Evolutionary conservation across 2,329 filamentous ascomycete species (phyloP).

Genomic region (Teratosphaeriaceae sp.): DNA sequence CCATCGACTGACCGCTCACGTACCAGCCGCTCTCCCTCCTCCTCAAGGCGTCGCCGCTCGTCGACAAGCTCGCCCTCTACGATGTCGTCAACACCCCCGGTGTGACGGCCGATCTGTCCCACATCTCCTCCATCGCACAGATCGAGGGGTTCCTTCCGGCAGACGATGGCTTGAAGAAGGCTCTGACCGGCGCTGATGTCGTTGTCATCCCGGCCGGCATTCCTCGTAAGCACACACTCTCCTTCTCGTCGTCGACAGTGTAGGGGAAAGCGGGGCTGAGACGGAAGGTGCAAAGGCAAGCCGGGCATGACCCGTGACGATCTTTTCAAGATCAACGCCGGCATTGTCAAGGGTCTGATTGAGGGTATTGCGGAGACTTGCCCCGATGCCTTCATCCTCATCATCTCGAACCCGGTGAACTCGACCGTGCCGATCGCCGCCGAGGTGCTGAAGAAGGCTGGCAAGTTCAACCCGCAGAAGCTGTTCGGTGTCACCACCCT

Average conservation of each 20-base stretch:
- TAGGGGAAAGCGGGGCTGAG: too few species aligned
- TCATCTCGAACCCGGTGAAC: constrained; percentile 99
- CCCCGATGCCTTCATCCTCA: constrained; percentile 88
- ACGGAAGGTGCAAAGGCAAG: constrained; percentile 62
- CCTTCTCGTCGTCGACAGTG: too few species aligned
- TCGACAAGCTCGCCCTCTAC: constrained; percentile 92
- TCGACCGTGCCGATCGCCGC: constrained; percentile 96
- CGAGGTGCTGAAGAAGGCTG: constrained; percentile 89
- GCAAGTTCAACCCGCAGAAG: constrained; percentile 89
- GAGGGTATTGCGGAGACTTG: constrained; percentile 80
- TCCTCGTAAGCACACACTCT: constrained; percentile 72
- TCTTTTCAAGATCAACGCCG: constrained; percentile 99
- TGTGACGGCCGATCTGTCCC: constrained; percentile 91
- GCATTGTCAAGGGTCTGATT: constrained; percentile 91
- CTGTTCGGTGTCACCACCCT: constrained; percentile 98
- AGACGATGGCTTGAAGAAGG: constrained; percentile 74
- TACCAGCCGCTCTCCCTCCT: constrained; percentile 87
- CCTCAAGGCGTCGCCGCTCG: constrained; percentile 79
- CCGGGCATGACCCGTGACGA: constrained; percentile 99
- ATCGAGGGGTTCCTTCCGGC: constrained; percentile 81
- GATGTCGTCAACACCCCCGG: constrained; percentile 99
- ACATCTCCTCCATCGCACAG: constrained; percentile 89
- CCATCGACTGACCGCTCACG: not conserved
- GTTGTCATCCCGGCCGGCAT: constrained; percentile 97
- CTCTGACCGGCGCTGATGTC: constrained; percentile 89